Base-by-base conservation (phyloP, 2,329 filamentous ascomycete genomes). In the Colletotrichum sublineola region DNA sequence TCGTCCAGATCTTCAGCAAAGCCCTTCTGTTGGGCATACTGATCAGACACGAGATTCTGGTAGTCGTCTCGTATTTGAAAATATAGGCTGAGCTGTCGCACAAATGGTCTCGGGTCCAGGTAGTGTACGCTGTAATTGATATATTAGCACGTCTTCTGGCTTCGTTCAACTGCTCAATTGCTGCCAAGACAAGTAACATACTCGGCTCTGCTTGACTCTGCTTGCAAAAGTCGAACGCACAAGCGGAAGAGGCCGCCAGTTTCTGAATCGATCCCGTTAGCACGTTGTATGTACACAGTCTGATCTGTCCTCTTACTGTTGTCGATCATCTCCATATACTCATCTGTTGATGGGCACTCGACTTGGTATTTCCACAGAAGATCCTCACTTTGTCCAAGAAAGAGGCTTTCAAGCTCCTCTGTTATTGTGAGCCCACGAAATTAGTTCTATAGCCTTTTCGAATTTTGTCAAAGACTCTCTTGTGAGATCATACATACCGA, bases 361-460 rank as follows among this genome's bases (percentile, higher is more conserved):
- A 96, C 84, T 29, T 91, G 94, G 82, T 96, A 93, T 67, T 93
- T 88, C 94, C 94, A 97, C 84, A 93, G 96, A 38, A 97, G 87
- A 77, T 97, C 94, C 92, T 96, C 95, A 74, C 94, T 94, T 82
- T 97, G 94, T 20, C 94, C 94, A 36, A 93, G 86, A 81, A 97
- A 94, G 58, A 97, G 89, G 79, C 96, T 94, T 36, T 63, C 36
- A 8, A 68, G 18, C 14, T 68, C 78, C 93, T 94, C 72, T 50
- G n/a, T 9, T 24, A 29, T 36, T 36, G 5, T 8, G 33, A 8
- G 3, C 33, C 33, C 33, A 36, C 8, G n/a, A 24, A 86, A 24
- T 24, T 24, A 24, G 24, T 24, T 24, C 24, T 24, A 24, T 24
- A 24, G 24, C 24, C 24, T 24, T 24, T 24, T 24, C 24, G 24